A percentile compares a stretch with the other conserved stretches of the same genome.
phyloP scores from a whole-genome alignment of 495 filamentous ascomycete species.

The Neurospora discreta region DNA sequence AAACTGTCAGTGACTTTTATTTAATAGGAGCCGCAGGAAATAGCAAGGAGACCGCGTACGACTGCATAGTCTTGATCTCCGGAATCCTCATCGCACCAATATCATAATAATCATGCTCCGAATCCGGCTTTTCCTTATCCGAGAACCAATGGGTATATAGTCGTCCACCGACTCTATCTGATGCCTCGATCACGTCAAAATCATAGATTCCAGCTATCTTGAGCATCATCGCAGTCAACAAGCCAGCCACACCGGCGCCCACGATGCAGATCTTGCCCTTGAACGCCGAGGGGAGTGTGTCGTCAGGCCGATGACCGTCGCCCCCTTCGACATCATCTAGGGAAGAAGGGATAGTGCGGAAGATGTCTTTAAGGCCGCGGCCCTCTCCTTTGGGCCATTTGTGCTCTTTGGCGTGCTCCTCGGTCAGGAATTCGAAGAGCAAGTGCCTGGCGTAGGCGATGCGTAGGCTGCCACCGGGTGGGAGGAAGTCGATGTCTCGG shows the following conservation, averaged over 20 bases:
- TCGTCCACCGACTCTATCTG: slow-evolving; percentile 20
- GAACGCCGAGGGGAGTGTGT: background rate
- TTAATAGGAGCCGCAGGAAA: too few species aligned
- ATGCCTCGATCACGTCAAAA: slow-evolving; percentile 24
- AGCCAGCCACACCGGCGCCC: slow-evolving; percentile 28
- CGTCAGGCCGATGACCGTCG: background rate
- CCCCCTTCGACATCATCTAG: background rate
- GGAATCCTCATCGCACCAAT: slow-evolving; percentile 35
- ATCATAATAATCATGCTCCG: slow-evolving; percentile 30
- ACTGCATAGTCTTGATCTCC: slow-evolving; percentile 15
- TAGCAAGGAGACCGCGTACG: background rate
- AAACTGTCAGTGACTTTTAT: too few species aligned
- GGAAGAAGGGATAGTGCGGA: background rate
- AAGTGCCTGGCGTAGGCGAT: background rate
- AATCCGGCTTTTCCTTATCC: background rate
- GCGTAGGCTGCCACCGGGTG: background rate
- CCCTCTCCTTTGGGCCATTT: background rate
- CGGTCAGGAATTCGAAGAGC: background rate
- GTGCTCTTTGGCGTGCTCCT: background rate
- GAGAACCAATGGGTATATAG: slow-evolving; percentile 22
- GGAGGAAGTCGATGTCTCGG: background rate
- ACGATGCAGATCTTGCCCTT: slow-evolving; percentile 23
- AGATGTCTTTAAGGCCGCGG: background rate
- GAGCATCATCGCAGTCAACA: slow-evolving; percentile 28
- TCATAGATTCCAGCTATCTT: slow-evolving; percentile 14